A percentile compares a stretch with the other conserved stretches of the same genome.
Evolutionary conservation across 768 basidiomycete genomes (phyloP).

Genomic region (Multifurca ochricompacta): DNA sequence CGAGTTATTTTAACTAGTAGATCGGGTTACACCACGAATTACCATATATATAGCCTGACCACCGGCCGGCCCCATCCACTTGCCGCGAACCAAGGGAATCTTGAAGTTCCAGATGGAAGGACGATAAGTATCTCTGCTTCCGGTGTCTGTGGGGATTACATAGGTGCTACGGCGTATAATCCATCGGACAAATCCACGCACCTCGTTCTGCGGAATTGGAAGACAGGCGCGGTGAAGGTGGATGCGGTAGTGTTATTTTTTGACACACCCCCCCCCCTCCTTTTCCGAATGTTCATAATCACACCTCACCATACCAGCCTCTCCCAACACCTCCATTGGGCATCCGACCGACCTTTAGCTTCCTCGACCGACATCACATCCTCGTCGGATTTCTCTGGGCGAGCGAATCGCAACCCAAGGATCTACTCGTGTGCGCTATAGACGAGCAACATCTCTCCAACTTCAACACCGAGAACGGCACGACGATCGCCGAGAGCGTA

Average conservation of each 20-base stretch:
- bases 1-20: background rate
- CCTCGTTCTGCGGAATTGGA: constrained; percentile 3
- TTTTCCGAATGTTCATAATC: background rate
- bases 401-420: background rate
- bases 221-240: background rate
- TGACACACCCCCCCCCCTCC: background rate
- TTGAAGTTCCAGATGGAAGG: background rate
- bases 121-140: background rate
- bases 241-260: background rate
- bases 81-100: background rate
- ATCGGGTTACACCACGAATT: background rate
- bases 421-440: constrained; percentile 1
- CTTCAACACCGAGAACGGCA: background rate
- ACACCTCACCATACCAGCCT: background rate
- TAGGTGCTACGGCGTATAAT: background rate
- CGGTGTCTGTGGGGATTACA: background rate
- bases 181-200: background rate
- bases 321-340: background rate
- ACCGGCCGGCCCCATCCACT: constrained; percentile 1
- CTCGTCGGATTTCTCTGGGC: background rate
- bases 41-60: background rate
- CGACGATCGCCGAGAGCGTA: background rate
- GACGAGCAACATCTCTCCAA: background rate
- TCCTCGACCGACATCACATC: constrained; percentile 3
- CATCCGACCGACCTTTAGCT: background rate